Conservation (phyloP, 306 rosid genomes). For the Prunus salicina region DNA sequence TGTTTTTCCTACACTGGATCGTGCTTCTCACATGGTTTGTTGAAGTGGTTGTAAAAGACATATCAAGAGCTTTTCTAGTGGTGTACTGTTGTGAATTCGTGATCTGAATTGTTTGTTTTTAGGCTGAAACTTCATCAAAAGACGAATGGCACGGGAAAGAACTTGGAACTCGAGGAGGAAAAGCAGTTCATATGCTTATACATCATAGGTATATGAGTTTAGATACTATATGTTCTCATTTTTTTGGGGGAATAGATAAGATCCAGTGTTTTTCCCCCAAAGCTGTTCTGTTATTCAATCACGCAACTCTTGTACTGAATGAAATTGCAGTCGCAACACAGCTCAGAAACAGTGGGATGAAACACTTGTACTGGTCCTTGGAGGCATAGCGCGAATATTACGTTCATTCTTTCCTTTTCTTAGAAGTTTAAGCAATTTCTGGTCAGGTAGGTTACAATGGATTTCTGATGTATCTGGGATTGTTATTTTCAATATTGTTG, state of each 20-base stretch:
- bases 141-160: constrained; percentile 99
- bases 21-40: constrained; percentile 93
- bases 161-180: constrained; percentile 97
- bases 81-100: constrained; percentile 3
- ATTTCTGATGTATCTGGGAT: constrained; percentile 20
- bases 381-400: constrained; percentile 87
- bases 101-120: constrained; percentile 25
- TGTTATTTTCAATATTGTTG: constrained; percentile 20
- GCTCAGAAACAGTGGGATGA: constrained; percentile 99
- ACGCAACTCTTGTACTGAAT: constrained; percentile 23
- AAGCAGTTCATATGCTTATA: constrained; percentile 97
- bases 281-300: constrained; percentile 6
- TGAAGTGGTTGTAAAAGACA: constrained; percentile 26
- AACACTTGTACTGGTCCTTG: constrained; percentile 86
- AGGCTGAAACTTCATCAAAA: constrained; percentile 97
- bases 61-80: constrained; percentile 17
- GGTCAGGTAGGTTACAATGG: constrained; percentile 67
- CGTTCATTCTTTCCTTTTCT: constrained; percentile 89
- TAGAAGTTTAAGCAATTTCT: constrained; percentile 68
- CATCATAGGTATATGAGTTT: constrained; percentile 78
- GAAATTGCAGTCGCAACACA: constrained; percentile 84
- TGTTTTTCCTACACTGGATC: constrained; percentile 82
- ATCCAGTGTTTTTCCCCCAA: neutral
- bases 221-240: constrained; percentile 2
- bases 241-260: neutral